A percentile compares a stretch with the other conserved stretches of the same genome.
Conservation (phyloP, 2,329 filamentous ascomycete species). For the Chaetomium globosum region DNA sequence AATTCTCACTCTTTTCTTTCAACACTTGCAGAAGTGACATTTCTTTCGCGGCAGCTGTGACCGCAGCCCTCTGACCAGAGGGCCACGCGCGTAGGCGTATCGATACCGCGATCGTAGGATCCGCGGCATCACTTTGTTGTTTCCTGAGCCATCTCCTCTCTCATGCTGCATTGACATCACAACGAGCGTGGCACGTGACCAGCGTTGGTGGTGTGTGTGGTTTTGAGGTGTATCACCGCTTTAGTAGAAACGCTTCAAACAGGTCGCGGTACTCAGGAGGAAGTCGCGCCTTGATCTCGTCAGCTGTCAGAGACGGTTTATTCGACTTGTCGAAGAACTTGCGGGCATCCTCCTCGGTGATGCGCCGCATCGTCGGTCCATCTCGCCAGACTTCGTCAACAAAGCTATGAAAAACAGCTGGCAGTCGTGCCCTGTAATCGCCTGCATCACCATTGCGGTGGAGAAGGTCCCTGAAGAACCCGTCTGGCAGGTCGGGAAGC, state of each 20-base stretch:
- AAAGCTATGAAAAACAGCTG: not conserved
- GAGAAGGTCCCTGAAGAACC: not conserved
- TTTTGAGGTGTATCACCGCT: no score
- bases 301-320: not conserved
- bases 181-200: no score
- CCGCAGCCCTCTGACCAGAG: no score
- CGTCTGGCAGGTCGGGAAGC: not conserved
- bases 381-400: not conserved
- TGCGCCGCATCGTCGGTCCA: not conserved
- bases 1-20: no score
- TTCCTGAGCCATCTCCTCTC: no score
- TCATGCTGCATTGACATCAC: no score
- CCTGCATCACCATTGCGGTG: not conserved
- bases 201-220: no score
- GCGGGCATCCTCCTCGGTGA: not conserved
- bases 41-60: no score
- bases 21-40: no score
- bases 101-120: no score
- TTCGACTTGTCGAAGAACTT: not conserved
- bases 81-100: no score
- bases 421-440: not conserved
- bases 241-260: not conserved
- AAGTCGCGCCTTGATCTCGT: not conserved
- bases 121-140: no score
- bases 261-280: not conserved